Base-by-base conservation (phyloP, 257 asterid species). In the Eustoma russellianum region DNA sequence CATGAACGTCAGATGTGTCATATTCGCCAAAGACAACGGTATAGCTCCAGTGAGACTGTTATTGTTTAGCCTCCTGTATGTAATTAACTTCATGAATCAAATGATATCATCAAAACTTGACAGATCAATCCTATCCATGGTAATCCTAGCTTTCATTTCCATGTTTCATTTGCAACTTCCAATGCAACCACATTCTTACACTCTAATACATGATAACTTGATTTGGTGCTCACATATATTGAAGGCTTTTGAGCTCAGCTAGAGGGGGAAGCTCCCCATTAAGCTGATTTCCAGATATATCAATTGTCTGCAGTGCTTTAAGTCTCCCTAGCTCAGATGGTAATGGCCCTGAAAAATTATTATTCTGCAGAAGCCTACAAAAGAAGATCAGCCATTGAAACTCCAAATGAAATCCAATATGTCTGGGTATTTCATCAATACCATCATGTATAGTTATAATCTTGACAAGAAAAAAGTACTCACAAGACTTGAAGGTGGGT, bases 61-160 rank as follows among this genome's bases (percentile, higher is more conserved):
- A 63, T 84, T 84, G 77, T 76, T 91, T 58, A 91, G 75, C 80
- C 88, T 84, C 95, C 98, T 91, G 79, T 55, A 71, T 48, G 19
- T 61, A 5, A 38, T 11, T 7, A 38, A 61, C 13, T 35, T 41
- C n/a, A 12, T 1, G 24, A 13, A 16, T 15, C 41, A 50, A 56
- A 28, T 0, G 5, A 13, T 8, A 5, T 45, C 24, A 19, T 13
- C 14, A 54, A 28, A 46, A 6, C 57, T 59, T 56, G 43, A 60
- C 60, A 24, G 30, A 24, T 24, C 3, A 24, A 24, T 24, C 30
- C 30, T 24, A 24, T 24, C 30, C 2, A 24, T 24, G 30, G 30
- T 24, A 24, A 24, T 24, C 30, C 2, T 2, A 24, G 30, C n/a
- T n/a, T n/a, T n/a, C n/a, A n/a, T n/a, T n/a, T n/a, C n/a, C n/a